A percentile compares a stretch with the other conserved stretches of the same genome.
phyloP scores from a whole-genome alignment of 2,329 filamentous ascomycete genomes.

The Chaetomiaceae sp. region DNA sequence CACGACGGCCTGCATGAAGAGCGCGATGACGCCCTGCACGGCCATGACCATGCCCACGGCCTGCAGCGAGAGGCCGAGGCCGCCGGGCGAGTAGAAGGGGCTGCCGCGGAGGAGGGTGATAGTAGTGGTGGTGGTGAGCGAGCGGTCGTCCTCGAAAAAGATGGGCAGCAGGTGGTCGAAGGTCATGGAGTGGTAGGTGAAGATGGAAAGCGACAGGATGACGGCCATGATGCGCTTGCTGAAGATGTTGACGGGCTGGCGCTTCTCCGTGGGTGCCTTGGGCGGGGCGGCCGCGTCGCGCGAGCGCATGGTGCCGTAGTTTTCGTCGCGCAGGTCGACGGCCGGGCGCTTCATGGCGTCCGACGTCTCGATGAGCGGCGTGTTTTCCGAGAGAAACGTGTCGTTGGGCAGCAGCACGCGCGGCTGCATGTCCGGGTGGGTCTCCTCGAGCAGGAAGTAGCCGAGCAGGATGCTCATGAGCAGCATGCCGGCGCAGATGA shows the following conservation, averaged over 20 bases:
- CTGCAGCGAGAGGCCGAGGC: conserved; percentile 58
- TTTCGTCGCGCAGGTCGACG: conserved; percentile 70
- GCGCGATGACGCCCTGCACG: conserved; percentile 55
- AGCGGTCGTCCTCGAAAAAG: conserved; percentile 76
- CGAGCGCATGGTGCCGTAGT: conserved; percentile 65
- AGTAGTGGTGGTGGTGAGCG: conserved; percentile 36
- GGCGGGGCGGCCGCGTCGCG: conserved; percentile 27
- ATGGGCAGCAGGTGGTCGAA: conserved; percentile 91
- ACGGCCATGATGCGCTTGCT: conserved; percentile 65
- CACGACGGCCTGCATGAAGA: conserved; percentile 67
- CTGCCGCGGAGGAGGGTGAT: conserved; percentile 27
- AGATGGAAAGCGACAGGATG: conserved; percentile 77
- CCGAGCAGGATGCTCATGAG: conserved; percentile 73
- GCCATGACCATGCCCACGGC: conserved; percentile 52
- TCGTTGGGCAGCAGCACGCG: conserved; percentile 42
- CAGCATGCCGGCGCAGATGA: conserved; percentile 74
- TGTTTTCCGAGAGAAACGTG: conserved; percentile 57
- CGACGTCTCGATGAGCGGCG: conserved; percentile 69
- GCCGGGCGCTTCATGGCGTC: conserved; percentile 68
- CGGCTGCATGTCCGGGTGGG: conserved; percentile 75
- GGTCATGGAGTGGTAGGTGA: conserved; percentile 93
- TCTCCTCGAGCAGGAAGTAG: conserved; percentile 80
- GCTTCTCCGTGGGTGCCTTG: conserved; percentile 32
- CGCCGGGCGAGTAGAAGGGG: conserved; percentile 54
- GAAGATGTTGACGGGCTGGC: conserved; percentile 40